phyloP scores from a whole-genome alignment of 768 basidiomycete species.

The Collybiopsis luxurians region DNA sequence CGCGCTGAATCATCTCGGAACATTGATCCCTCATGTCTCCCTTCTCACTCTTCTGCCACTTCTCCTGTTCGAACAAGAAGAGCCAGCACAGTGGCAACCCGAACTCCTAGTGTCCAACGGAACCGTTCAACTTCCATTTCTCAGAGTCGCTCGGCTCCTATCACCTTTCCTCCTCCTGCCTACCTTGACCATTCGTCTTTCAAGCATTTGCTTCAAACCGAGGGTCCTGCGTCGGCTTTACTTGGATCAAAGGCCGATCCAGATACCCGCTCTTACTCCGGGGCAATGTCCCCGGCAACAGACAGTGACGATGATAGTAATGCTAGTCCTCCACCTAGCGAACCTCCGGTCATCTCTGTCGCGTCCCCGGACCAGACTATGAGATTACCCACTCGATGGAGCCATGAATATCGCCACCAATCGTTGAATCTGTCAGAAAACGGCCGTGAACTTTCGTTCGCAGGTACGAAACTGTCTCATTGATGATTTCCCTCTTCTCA shows the following conservation, averaged over 20 bases:
- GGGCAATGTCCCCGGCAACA: conserved; percentile 37
- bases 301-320: conserved; percentile 72
- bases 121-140: conserved; percentile 26
- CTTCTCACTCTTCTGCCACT: conserved; percentile 27
- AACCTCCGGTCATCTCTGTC: conserved; percentile 22
- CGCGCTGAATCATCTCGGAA: conserved; percentile 47
- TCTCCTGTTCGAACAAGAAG: conserved; percentile 40
- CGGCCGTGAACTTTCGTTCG: conserved; percentile 71
- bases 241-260: conserved; percentile 31
- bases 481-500: conserved; percentile 1
- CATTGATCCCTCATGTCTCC: conserved; percentile 42
- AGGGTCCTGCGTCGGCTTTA: conserved; percentile 36
- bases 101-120: conserved; percentile 15
- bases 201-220: conserved; percentile 62
- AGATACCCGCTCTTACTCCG: conserved; percentile 15
- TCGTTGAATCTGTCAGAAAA: conserved; percentile 62
- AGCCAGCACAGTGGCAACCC: conserved; percentile 18
- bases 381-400: conserved; percentile 76
- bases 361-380: conserved; percentile 41
- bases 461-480: conserved; percentile 39
- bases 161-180: conserved; percentile 59
- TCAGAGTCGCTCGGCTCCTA: conserved; percentile 27
- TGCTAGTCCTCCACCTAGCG: conserved; percentile 39
- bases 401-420: conserved; percentile 59
- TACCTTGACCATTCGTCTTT: conserved; percentile 79